A percentile compares a stretch with the other conserved stretches of the same genome.
Conservation (phyloP, 2,329 filamentous ascomycete species). For the Paramyrothecium sp. region DNA sequence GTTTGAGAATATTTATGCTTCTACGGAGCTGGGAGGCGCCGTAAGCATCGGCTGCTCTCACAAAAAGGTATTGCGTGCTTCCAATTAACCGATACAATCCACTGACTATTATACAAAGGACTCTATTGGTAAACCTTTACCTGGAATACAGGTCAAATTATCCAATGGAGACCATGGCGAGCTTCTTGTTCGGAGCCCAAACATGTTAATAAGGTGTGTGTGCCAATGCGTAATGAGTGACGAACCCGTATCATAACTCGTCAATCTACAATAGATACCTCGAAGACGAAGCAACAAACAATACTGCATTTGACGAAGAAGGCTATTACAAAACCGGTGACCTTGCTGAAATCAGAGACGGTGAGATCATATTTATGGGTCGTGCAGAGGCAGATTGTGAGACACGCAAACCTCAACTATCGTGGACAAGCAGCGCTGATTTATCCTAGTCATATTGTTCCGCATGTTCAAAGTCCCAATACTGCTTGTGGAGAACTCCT, state of each 20-base stretch:
- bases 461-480: constrained; percentile 11
- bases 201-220: constrained; percentile 15
- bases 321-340: constrained; percentile 94
- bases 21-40: constrained; percentile 6
- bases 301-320: constrained; percentile 72
- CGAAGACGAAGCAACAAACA: constrained; percentile 68
- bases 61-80: too few relatives aligned
- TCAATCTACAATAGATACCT: too few relatives aligned
- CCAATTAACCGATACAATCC: too few relatives aligned
- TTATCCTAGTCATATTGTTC: too few relatives aligned
- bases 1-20: not conserved
- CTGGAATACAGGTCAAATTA: constrained; percentile 8
- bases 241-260: too few relatives aligned
- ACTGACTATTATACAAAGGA: too few relatives aligned
- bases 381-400: constrained; percentile 15
- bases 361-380: constrained; percentile 16
- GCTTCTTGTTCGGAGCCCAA: constrained; percentile 12
- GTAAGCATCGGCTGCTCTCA: too few relatives aligned
- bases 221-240: too few relatives aligned
- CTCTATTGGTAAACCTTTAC: constrained; percentile 4
- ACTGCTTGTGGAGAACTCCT: constrained; percentile 11
- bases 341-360: constrained; percentile 65
- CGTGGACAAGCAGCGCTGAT: too few relatives aligned
- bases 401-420: too few relatives aligned
- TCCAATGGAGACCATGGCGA: constrained; percentile 15